Percentiles rank a stretch among this genome's conserved stretches.
These are phyloP conservation scores for Arachnomyces sp. DNA, from an alignment of 2,329 filamentous ascomycete genomes.

Conservation along the genomic window DNA sequence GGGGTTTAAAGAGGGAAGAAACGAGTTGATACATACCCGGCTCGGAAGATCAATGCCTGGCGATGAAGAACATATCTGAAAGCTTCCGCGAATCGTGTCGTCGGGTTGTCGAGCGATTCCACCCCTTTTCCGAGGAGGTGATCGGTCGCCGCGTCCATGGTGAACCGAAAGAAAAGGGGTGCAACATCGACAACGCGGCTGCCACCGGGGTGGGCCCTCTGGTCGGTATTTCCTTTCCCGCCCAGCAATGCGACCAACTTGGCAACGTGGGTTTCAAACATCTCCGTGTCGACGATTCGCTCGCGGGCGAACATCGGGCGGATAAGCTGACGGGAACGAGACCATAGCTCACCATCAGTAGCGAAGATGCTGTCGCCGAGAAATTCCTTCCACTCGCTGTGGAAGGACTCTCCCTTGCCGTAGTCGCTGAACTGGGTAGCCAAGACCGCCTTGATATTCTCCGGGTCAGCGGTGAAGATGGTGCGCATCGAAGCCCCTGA, in stretches of 20 bases:
- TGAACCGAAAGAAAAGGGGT: constrained; percentile 74
- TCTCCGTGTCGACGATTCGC: constrained; percentile 72
- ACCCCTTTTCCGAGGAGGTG: constrained; percentile 76
- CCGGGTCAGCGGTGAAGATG: constrained; percentile 71
- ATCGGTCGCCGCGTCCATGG: constrained; percentile 76
- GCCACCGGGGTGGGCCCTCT: constrained; percentile 6
- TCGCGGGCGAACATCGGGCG: constrained; percentile 83
- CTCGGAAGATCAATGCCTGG: constrained; percentile 59
- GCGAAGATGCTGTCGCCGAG: constrained; percentile 79
- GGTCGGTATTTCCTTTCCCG: constrained; percentile 28
- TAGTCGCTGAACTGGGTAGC: constrained; percentile 79
- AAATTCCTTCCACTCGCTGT: constrained; percentile 67
- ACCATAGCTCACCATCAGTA: constrained; percentile 75
- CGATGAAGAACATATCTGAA: constrained; percentile 73
- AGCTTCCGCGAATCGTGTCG: constrained; percentile 67
- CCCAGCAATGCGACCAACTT: constrained; percentile 62
- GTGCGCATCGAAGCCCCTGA: constrained; percentile 39
- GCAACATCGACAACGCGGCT: constrained; percentile 57
- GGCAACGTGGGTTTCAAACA: constrained; percentile 73
- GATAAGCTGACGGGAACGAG: constrained; percentile 72
- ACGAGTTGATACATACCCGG: constrained; percentile 45
- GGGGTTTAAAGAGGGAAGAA: neutral
- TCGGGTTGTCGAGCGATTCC: constrained; percentile 52
- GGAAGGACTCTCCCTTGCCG: constrained; percentile 70
- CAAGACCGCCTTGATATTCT: constrained; percentile 88